Conservation (phyloP, 2,329 filamentous ascomycete genomes). For the Akanthomyces dipterigenus region DNA sequence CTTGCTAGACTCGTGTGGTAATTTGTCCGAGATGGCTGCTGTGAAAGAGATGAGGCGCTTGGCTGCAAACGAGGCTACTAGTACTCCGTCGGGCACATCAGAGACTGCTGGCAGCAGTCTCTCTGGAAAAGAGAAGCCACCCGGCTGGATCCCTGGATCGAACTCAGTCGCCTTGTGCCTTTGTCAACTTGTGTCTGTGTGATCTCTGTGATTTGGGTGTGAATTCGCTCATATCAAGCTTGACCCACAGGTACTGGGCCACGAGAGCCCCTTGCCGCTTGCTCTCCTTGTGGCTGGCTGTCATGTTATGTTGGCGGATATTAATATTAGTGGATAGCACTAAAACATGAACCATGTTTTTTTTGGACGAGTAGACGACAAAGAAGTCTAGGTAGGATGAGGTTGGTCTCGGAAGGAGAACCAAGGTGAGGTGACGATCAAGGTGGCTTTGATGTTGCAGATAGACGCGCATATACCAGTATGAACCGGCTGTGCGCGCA, state of each 20-base stretch:
- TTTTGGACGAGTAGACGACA: neutral
- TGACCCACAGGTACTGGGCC: neutral
- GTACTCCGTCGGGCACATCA: no score
- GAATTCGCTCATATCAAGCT: neutral
- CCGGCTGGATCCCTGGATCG: neutral
- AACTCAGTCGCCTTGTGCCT: neutral
- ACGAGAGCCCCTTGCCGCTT: neutral
- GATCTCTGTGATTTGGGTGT: neutral
- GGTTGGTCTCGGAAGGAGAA: neutral
- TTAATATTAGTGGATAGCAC: neutral
- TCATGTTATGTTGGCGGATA: neutral
- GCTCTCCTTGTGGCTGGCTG: neutral
- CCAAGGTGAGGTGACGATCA: neutral
- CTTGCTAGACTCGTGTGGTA: no score
- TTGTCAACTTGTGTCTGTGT: neutral
- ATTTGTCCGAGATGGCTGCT: no score
- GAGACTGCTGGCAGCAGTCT: no score
- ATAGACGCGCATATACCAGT: neutral
- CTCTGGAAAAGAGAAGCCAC: neutral
- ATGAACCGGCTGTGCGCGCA: neutral
- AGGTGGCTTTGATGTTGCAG: neutral
- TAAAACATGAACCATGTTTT: neutral
- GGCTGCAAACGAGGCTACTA: no score
- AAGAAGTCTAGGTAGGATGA: no score
- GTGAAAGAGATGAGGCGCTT: no score